These are phyloP conservation scores for Phytopythium boreale DNA, from an alignment of 352 stramenopile genomes.

Conservation along the genomic window DNA sequence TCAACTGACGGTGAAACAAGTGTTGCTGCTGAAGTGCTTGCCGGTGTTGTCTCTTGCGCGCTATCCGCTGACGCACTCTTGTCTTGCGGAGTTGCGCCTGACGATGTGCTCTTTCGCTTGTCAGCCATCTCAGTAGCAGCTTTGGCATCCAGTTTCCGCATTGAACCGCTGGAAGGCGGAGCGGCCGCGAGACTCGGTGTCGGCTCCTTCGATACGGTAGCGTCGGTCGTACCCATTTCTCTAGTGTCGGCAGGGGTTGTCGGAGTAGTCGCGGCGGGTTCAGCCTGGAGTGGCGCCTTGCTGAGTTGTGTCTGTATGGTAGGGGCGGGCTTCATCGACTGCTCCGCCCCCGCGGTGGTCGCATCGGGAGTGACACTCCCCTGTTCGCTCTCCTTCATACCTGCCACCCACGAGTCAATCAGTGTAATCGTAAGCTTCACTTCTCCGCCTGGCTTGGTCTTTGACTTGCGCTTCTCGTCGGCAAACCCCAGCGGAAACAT, in stretches of 20 bases:
- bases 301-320: neutral
- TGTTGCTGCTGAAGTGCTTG: neutral
- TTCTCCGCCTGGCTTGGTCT: slow-evolving; percentile 21
- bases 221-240: neutral
- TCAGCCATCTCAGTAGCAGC: neutral
- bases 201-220: neutral
- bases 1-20: neutral
- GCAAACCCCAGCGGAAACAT: slow-evolving; percentile 39
- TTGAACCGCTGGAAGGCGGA: neutral
- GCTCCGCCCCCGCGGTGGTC: neutral
- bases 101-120: neutral
- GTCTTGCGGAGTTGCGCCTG: neutral
- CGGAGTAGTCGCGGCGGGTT: neutral
- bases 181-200: neutral
- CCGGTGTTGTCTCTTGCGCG: neutral
- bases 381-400: neutral
- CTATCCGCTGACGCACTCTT: neutral
- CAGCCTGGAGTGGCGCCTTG: neutral
- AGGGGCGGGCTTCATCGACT: neutral
- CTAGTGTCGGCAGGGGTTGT: neutral
- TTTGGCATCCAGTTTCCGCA: neutral
- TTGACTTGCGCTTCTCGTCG: slow-evolving; percentile 47
- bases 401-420: slow-evolving; percentile 13
- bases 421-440: slow-evolving; percentile 43
- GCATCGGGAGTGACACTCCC: neutral